Base-by-base conservation (phyloP, 2,329 filamentous ascomycete genomes). In the Paracamarosporium sp. region DNA sequence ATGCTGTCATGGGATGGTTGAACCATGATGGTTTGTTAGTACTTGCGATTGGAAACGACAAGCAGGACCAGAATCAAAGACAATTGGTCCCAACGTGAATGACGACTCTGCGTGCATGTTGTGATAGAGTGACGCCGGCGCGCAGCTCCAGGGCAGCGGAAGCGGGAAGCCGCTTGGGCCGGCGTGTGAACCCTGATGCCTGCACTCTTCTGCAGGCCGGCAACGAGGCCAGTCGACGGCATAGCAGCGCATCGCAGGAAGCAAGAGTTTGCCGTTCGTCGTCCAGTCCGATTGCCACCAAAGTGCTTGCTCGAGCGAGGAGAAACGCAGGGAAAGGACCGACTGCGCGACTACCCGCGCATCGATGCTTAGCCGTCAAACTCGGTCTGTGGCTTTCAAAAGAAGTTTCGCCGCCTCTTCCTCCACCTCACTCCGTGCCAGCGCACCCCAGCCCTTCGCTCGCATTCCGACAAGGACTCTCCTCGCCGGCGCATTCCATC, bases 401-500 rank as follows among this genome's bases (percentile, higher is more conserved):
- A 50, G 33, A 50, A 50, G 47, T 50, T 50, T 50, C 47, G 33
- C 35, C 33, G 15, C 33, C 24, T 22, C 45, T 20, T 33, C 44
- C 44, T 28, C 25, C 43, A 48, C 45, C 30, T 3, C 31, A 35
- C 28, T 24, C 20, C 30, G 12, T 30, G 24, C 15, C 25, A 13
- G 24, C 41, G 25, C 41, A 45, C 20, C 30, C 41, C 24, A 28
- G 30, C n/a, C 25, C 45, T 17, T 36, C 20, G 30, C 30, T 35
- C 24, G 11, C 4, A 15, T 13, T 8, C 30, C 30, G 5, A 6
- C 30, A 17, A 27, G 22, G 40, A 3, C 15, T 7, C 13, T 22
- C 22, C 47, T 27, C 28, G 60, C 55, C 55, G 53, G 57, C 54
- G 40, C 60, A 55, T 35, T 59, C 53, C 47, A 33, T 41, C 48